Evolutionary conservation across 108 stramenopile species (phyloP).

Genomic region (Skeletonema tropicum): DNA sequence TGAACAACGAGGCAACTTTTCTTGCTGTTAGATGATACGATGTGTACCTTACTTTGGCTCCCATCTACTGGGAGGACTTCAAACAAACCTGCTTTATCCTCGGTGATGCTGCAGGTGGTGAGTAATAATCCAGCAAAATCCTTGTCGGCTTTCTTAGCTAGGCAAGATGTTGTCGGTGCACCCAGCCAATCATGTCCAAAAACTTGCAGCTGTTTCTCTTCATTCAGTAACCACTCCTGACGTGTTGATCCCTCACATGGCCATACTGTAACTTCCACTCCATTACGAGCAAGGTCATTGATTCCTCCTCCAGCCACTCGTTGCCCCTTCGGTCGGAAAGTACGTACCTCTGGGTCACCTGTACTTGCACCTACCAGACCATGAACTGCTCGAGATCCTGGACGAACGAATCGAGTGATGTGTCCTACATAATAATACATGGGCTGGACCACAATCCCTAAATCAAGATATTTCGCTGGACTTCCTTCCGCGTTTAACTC

Average conservation of each 20-base stretch:
- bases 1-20: slow-evolving; percentile 55
- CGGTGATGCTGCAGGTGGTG: slow-evolving; percentile 45
- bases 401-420: slow-evolving; percentile 82
- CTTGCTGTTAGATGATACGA: slow-evolving; percentile 32
- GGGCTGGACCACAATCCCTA: slow-evolving; percentile 80
- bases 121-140: slow-evolving; percentile 63
- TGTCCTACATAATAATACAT: slow-evolving; percentile 92
- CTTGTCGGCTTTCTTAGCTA: slow-evolving; percentile 45
- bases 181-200: slow-evolving; percentile 84
- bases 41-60: slow-evolving; percentile 12
- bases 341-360: slow-evolving; percentile 45
- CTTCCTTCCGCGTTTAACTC: slow-evolving; percentile 81
- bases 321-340: slow-evolving; percentile 69
- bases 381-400: slow-evolving; percentile 67
- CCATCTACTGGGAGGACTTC: slow-evolving; percentile 39
- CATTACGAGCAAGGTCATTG: slow-evolving; percentile 80
- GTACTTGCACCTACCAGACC: slow-evolving; percentile 59
- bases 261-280: slow-evolving; percentile 85
- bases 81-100: slow-evolving; percentile 49
- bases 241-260: slow-evolving; percentile 91
- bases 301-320: slow-evolving; percentile 77
- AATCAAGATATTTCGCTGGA: slow-evolving; percentile 72
- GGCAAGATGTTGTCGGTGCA: slow-evolving; percentile 69
- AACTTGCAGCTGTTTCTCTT: slow-evolving; percentile 58
- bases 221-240: slow-evolving; percentile 67